Evolutionary conservation across 140 eudicot species (phyloP).

Genomic region (Bidens hawaiensis): DNA sequence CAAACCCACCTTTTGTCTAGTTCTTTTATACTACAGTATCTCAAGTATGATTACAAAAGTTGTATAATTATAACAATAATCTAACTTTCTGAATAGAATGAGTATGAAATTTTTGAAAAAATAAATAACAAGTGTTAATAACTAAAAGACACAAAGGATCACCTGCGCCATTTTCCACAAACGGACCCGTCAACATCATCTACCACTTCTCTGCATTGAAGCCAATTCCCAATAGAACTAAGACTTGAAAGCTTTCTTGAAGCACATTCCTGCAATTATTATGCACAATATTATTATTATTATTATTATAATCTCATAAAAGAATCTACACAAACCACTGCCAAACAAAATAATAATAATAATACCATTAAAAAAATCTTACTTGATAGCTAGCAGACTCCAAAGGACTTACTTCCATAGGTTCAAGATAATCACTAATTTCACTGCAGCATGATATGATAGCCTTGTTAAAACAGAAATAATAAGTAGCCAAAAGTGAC

Average conservation of each 20-base stretch:
- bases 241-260: slow-evolving; percentile 39
- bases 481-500: neutral
- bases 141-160: neutral
- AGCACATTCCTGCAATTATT: slow-evolving; percentile 36
- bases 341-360: slow-evolving; percentile 16
- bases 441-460: slow-evolving; percentile 48
- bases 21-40: neutral
- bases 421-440: slow-evolving; percentile 32
- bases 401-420: slow-evolving; percentile 36
- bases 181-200: slow-evolving; percentile 50
- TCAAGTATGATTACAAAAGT: neutral
- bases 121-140: neutral
- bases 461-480: neutral
- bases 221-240: slow-evolving; percentile 76
- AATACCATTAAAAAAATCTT: slow-evolving; percentile 27
- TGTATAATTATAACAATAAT: neutral
- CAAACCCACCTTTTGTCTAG: neutral
- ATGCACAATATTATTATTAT: neutral
- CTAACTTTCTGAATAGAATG: neutral
- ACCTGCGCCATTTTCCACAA: slow-evolving; percentile 99
- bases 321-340: slow-evolving; percentile 1
- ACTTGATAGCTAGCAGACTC: slow-evolving; percentile 43
- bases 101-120: neutral
- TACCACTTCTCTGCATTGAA: slow-evolving; percentile 69
- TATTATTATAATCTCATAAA: no score